phyloP scores from a whole-genome alignment of 2,329 filamentous ascomycete species.

The Lasiodiplodia sp. region DNA sequence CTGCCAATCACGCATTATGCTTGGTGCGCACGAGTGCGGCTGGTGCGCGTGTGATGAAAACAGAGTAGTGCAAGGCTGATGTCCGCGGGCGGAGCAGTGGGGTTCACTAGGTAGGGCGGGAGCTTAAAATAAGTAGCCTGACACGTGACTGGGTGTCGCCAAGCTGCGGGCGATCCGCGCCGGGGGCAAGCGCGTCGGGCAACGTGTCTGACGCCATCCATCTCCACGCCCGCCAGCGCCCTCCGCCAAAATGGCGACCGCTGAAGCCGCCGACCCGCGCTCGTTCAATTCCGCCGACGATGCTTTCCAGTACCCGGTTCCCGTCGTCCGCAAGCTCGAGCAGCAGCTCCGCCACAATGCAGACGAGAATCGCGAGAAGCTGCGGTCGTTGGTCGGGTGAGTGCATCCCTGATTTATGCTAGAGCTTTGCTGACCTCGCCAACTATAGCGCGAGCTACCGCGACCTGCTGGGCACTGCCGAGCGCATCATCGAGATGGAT shows the following conservation, averaged over 20 bases:
- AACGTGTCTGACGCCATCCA: slow-evolving; percentile 22
- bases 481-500: slow-evolving; percentile 92
- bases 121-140: background rate
- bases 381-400: slow-evolving; percentile 71
- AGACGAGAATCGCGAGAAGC: slow-evolving; percentile 69
- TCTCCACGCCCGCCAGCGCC: background rate
- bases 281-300: slow-evolving; percentile 69
- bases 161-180: background rate
- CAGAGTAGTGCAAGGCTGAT: slow-evolving; percentile 17
- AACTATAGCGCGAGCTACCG: slow-evolving; percentile 73
- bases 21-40: background rate
- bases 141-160: slow-evolving; percentile 9
- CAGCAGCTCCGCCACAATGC: slow-evolving; percentile 69
- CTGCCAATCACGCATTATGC: background rate
- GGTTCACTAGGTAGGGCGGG: too few species aligned
- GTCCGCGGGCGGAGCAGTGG: background rate
- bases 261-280: slow-evolving; percentile 62
- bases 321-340: slow-evolving; percentile 68
- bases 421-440: background rate
- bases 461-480: slow-evolving; percentile 88
- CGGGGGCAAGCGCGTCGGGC: slow-evolving; percentile 1
- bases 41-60: slow-evolving; percentile 1
- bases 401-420: slow-evolving; percentile 33
- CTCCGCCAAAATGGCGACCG: slow-evolving; percentile 55
- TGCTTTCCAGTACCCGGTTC: slow-evolving; percentile 71